A percentile compares a stretch with the other conserved stretches of the same genome.
Conservation (phyloP, 345 rosid species). For the Hevea brasiliensis region DNA sequence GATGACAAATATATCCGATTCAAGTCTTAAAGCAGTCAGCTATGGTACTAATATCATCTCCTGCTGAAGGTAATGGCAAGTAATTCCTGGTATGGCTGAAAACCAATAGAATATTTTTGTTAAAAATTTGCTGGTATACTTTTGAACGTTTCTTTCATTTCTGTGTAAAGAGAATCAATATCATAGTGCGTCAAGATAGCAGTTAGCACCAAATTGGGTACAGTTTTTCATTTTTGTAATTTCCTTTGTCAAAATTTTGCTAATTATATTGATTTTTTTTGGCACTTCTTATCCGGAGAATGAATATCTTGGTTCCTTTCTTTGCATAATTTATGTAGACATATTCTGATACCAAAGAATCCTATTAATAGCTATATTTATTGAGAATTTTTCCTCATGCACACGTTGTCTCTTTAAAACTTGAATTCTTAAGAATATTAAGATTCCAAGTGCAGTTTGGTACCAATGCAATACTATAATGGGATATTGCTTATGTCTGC, state of each 20-base stretch:
- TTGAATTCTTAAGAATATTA: neutral
- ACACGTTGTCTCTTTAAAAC: neutral
- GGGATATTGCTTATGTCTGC: neutral
- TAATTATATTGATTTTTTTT: neutral
- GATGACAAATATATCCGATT: conserved; percentile 86
- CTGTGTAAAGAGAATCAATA: conserved; percentile 16
- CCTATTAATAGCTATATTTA: neutral
- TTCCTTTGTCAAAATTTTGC: neutral
- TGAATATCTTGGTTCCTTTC: neutral
- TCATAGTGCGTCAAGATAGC: conserved; percentile 10
- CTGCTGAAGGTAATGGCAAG: conserved; percentile 42
- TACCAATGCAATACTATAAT: neutral
- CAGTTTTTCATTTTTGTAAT: neutral
- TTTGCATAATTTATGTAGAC: neutral
- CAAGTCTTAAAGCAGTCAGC: conserved; percentile 75
- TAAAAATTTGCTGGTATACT: conserved; percentile 7
- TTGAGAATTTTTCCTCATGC: neutral
- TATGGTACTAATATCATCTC: conserved; percentile 73
- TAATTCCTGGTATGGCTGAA: neutral
- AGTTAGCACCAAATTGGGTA: conserved; percentile 12
- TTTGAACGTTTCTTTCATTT: neutral
- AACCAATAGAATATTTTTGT: neutral
- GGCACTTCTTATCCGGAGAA: neutral
- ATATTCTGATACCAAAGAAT: neutral
- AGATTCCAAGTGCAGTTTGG: neutral